phyloP scores from a whole-genome alignment of 2,329 filamentous ascomycete genomes.

The Penicillium digitatum region DNA sequence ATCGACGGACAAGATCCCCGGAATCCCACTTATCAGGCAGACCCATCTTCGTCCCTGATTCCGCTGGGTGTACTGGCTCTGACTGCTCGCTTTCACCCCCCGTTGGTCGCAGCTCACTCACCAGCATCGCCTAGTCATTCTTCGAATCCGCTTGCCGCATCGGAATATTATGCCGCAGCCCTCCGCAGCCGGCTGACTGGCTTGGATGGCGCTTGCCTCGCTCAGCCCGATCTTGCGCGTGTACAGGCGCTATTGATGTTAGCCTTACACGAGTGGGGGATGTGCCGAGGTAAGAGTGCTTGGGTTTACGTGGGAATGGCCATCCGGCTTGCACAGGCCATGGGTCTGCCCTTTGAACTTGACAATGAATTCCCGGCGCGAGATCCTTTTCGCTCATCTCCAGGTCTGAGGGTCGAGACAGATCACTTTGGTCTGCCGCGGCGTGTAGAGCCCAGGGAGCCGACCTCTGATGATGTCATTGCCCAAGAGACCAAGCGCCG shows the following conservation, averaged over 20 bases:
- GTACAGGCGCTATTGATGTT: conserved; percentile 56
- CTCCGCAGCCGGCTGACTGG: conserved; percentile 48
- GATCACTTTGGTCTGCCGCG: conserved; percentile 39
- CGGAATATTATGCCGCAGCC: conserved; percentile 54
- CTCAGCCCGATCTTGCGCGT: conserved; percentile 47
- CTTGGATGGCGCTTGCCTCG: conserved; percentile 41
- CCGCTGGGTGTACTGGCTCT: conserved; percentile 54
- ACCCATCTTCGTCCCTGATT: conserved; percentile 47
- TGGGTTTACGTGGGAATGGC: conserved; percentile 50
- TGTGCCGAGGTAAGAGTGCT: conserved; percentile 51
- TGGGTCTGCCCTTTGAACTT: conserved; percentile 46
- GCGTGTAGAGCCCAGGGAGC: conserved; percentile 35
- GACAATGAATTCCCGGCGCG: conserved; percentile 48
- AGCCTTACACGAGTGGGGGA: conserved; percentile 56
- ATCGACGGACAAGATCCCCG: conserved; percentile 28
- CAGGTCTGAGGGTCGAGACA: conserved; percentile 35
- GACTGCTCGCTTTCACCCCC: conserved; percentile 54
- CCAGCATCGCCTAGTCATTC: conserved; percentile 41
- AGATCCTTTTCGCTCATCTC: conserved; percentile 38
- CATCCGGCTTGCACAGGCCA: conserved; percentile 44
- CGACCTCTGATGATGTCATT: conserved; percentile 48
- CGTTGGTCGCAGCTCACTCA: conserved; percentile 48
- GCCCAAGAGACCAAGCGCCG: conserved; percentile 53
- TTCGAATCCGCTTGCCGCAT: conserved; percentile 49
- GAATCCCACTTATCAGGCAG: conserved; percentile 29